Percentiles rank a stretch among this genome's conserved stretches.
Conservation (phyloP, 139 green algal species). For the Picochlorum sp. region DNA sequence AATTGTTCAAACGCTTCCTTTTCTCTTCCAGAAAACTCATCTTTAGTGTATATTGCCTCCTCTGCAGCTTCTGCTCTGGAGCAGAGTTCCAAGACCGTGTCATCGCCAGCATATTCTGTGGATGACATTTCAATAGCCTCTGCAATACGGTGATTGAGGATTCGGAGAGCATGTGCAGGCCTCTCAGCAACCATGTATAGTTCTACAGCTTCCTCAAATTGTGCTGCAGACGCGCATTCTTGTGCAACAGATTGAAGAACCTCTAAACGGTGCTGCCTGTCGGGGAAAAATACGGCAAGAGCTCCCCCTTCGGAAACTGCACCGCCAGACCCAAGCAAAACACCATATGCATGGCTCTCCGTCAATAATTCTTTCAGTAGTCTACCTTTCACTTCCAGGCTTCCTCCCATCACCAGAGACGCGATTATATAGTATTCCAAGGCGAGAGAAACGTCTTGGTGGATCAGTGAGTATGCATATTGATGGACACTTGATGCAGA, state of each 20-base stretch:
- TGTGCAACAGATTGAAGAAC: slow-evolving; percentile 64
- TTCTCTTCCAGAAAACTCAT: slow-evolving; percentile 17
- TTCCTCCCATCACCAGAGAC: slow-evolving; percentile 17
- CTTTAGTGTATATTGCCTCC: slow-evolving; percentile 4
- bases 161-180: slow-evolving; percentile 46
- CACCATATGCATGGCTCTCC: slow-evolving; percentile 43
- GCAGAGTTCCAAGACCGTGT: background rate
- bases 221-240: slow-evolving; percentile 55
- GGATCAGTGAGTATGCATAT: slow-evolving; percentile 51
- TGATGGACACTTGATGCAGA: slow-evolving; percentile 31
- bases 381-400: slow-evolving; percentile 13
- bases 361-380: slow-evolving; percentile 58
- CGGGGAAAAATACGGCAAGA: slow-evolving; percentile 42
- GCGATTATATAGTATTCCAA: slow-evolving; percentile 78
- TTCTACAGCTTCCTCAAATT: slow-evolving; percentile 69
- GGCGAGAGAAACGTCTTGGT: slow-evolving; percentile 36
- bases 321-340: slow-evolving; percentile 44
- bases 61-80: background rate
- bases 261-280: slow-evolving; percentile 30
- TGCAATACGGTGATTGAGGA: slow-evolving; percentile 58
- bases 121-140: slow-evolving; percentile 28
- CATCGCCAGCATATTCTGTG: slow-evolving; percentile 7
- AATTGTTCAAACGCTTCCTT: slow-evolving; percentile 27
- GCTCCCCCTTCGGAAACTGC: slow-evolving; percentile 29
- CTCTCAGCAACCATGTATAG: slow-evolving; percentile 71